Conservation (phyloP, 495 filamentous ascomycete species). For the Aspergillus funiculosus region DNA sequence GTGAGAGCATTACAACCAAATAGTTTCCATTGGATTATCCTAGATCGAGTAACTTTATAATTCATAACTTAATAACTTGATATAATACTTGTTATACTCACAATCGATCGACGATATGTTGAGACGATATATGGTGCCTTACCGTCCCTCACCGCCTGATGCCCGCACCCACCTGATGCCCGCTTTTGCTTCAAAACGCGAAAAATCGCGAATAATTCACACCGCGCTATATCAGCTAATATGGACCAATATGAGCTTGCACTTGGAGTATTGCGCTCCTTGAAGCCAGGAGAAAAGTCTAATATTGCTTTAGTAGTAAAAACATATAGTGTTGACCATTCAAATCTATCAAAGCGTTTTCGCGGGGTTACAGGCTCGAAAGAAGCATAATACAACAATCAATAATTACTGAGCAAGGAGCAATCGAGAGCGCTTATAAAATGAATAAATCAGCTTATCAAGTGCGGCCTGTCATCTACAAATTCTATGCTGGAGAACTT, state of each 20-base stretch:
- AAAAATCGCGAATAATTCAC: background rate
- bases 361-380: background rate
- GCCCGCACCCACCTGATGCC: background rate
- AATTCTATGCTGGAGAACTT: constrained; percentile 2
- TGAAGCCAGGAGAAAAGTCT: background rate
- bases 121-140: no score
- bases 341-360: background rate
- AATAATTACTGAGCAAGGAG: background rate
- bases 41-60: no score
- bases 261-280: background rate
- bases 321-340: background rate
- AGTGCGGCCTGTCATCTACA: background rate
- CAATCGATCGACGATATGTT: no score
- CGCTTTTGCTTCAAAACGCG: background rate
- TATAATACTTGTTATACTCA: no score
- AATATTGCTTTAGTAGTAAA: background rate
- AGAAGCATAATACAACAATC: background rate
- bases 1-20: no score
- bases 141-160: constrained; percentile 2
- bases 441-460: background rate
- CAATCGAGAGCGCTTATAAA: background rate
- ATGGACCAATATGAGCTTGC: background rate
- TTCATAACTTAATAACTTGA: no score
- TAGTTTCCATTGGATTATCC: no score
- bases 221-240: background rate